Evolutionary conservation across 2,329 filamentous ascomycete genomes (phyloP), one percentile per base, ranked within the genome.

Genomic region (Alternaria consortialis): DNA sequence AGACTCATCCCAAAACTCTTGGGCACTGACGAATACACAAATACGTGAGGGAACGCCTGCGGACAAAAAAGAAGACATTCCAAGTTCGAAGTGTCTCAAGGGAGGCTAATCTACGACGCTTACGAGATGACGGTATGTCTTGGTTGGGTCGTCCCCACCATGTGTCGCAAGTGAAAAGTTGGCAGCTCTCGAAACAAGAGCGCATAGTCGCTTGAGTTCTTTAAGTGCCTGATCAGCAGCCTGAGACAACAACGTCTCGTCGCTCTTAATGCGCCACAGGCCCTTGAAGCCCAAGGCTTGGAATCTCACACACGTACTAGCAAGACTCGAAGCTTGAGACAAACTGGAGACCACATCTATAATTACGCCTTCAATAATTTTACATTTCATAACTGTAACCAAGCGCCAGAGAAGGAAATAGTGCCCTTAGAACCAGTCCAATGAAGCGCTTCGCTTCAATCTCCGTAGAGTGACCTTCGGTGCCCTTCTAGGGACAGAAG

Each of bases 361-460:
- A n/a, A n/a, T n/a, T n/a, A n/a, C n/a, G n/a, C n/a, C n/a, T n/a
- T n/a, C n/a, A n/a, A 57, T 75, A 77, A 54, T 57, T 71, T 71
- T 77, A 77, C 72, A 75, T 74, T 73, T 71, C 69, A 66, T 72
- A 34, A 70, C 64, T 63, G 31, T 63, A 57, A 63, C 23, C 55
- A 66, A 60, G 66, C 68, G 57, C 63, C 64, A 53, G 55, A 58
- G 64, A 62, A 67, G 56, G 51, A 67, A 62, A 65, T 55, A 66
- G 64, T 68, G 65, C 70, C 65, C 60, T 71, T 56, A 73, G 69
- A 73, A 66, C 72, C 71, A 73, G 73, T 72, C 70, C 72, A 71
- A 71, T 68, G 71, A 76, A 76, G 71, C 68, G 65, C 69, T 71
- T 57, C 62, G 71, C 71, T 74, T 70, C 72, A 72, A 72, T 51